Evolutionary conservation across 225 moss, liverwort and hornwort genomes (phyloP).

Genomic region (Bryoerythrophyllum caledonicum): DNA sequence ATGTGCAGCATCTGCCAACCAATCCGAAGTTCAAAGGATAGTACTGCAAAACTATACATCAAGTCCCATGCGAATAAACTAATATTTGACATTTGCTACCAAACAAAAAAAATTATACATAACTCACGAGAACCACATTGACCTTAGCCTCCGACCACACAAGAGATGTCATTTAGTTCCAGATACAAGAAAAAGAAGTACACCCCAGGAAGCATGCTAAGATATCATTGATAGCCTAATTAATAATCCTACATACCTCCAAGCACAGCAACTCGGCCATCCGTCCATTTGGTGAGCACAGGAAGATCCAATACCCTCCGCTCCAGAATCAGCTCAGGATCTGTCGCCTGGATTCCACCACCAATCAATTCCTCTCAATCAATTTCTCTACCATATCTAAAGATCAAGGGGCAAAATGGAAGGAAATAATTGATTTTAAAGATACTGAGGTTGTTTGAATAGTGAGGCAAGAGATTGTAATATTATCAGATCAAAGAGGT

Average conservation of each 20-base stretch:
- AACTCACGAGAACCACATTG: no score
- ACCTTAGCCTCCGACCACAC: no score
- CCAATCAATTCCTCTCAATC: constrained; percentile 8
- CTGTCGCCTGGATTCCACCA: constrained; percentile 43
- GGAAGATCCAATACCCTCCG: constrained; percentile 61
- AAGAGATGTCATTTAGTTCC: no score
- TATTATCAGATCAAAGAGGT: no score
- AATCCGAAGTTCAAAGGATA: not conserved
- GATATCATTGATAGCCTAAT: not conserved
- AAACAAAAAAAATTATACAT: no score
- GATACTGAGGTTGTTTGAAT: not conserved
- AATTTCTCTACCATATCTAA: not conserved
- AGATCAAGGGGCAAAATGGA: not conserved
- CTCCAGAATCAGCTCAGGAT: constrained; percentile 57
- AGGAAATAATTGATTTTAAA: not conserved
- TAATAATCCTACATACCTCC: constrained; percentile 44
- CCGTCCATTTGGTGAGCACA: constrained; percentile 55
- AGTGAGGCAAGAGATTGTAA: no score
- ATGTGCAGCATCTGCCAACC: constrained; percentile 58
- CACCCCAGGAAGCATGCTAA: not conserved
- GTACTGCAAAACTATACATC: not conserved
- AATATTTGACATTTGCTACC: no score
- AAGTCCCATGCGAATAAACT: not conserved
- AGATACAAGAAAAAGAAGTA: no score
- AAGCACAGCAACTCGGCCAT: constrained; percentile 48